These are phyloP conservation scores for Streptanthus diversifolius DNA, from an alignment of 345 rosid species.

Conservation along the genomic window DNA sequence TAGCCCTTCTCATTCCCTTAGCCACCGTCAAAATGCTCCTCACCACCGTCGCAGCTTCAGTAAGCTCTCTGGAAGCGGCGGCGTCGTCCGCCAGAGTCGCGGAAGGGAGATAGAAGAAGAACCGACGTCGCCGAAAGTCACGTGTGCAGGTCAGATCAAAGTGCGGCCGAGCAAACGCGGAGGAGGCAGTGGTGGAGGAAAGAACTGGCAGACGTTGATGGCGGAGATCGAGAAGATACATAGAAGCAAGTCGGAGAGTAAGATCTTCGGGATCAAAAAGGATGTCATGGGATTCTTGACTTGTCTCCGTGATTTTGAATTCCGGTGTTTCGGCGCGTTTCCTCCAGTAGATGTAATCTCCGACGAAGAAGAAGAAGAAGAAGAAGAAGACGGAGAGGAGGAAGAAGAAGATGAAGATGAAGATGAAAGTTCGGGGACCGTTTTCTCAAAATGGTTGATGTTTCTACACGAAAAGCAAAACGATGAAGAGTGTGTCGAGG, in stretches of 20 bases:
- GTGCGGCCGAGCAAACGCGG: conserved; percentile 50
- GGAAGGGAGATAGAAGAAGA: conserved; percentile 38
- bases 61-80: conserved; percentile 37
- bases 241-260: conserved; percentile 44
- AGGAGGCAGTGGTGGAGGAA: conserved; percentile 38
- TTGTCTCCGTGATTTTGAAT: conserved; percentile 59
- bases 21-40: conserved; percentile 40
- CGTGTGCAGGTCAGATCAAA: conserved; percentile 94
- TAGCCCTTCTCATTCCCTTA: conserved; percentile 54
- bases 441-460: conserved; percentile 78
- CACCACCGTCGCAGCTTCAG: conserved; percentile 38
- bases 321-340: conserved; percentile 64
- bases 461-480: conserved; percentile 55
- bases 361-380: conserved; percentile 47
- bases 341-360: conserved; percentile 44
- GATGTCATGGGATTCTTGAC: conserved; percentile 68
- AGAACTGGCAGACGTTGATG: conserved; percentile 81
- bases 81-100: conserved; percentile 21
- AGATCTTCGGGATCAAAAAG: conserved; percentile 63
- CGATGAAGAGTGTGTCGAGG: conserved; percentile 18
- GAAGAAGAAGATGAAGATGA: conserved; percentile 15
- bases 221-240: conserved; percentile 66
- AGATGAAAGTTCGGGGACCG: conserved; percentile 48
- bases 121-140: conserved; percentile 89
- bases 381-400: conserved; percentile 43